Evolutionary conservation across 495 filamentous ascomycete genomes (phyloP).

Genomic region (Penicillium cinerascens): DNA sequence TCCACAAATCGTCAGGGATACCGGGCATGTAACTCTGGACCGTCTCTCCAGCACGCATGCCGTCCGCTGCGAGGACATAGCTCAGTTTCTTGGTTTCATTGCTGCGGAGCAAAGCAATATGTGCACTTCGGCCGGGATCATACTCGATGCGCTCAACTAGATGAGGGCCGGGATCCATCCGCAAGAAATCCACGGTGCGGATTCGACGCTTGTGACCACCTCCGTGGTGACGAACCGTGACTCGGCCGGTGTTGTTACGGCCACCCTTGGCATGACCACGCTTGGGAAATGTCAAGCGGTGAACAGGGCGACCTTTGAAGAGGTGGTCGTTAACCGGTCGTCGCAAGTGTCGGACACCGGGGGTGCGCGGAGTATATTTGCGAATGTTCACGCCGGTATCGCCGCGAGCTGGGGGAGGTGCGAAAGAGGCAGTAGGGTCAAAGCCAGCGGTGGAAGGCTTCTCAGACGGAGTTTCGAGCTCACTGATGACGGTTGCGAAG

Average conservation of each 20-base stretch:
- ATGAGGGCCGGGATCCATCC: conserved; percentile 72
- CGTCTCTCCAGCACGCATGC: conserved; percentile 85
- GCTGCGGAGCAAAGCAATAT: conserved; percentile 78
- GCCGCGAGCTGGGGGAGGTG: conserved; percentile 43
- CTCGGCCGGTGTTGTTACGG: conserved; percentile 76
- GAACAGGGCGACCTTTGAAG: conserved; percentile 84
- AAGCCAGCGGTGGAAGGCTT: conserved; percentile 28
- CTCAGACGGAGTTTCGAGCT: conserved; percentile 30
- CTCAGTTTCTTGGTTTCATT: conserved; percentile 56
- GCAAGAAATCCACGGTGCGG: conserved; percentile 80
- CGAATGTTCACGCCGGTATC: conserved; percentile 50
- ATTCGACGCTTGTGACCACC: conserved; percentile 90
- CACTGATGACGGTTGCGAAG: conserved; percentile 53
- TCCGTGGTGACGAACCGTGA: conserved; percentile 87
- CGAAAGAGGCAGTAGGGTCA: conserved; percentile 41
- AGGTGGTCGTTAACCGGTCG: conserved; percentile 94
- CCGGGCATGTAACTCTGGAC: conserved; percentile 88
- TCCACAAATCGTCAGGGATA: conserved; percentile 77
- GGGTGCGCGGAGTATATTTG: conserved; percentile 92
- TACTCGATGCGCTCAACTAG: conserved; percentile 91
- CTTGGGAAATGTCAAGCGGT: conserved; percentile 81
- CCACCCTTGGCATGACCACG: conserved; percentile 90
- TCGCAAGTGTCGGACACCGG: conserved; percentile 86
- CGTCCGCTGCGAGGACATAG: conserved; percentile 91
- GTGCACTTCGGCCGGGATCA: conserved; percentile 87